Conservation (phyloP, 805 yeast species). For the Ogataea salicorniae region DNA sequence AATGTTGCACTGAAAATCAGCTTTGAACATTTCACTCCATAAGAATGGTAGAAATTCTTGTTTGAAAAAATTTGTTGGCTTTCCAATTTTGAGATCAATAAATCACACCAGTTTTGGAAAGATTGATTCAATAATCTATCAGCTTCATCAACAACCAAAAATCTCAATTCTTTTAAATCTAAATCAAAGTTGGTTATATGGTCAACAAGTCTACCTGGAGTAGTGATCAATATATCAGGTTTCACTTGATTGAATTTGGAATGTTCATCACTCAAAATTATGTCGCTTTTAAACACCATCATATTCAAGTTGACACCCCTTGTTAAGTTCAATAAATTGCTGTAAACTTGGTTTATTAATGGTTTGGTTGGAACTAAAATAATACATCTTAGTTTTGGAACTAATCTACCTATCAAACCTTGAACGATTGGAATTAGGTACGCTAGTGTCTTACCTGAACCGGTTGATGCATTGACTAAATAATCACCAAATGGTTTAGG, state of each 20-base stretch:
- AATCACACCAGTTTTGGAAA: constrained; percentile 87
- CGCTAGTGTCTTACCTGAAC: constrained; percentile 93
- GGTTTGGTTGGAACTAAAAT: constrained; percentile 89
- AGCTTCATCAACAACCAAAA: constrained; percentile 74
- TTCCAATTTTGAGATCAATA: constrained; percentile 38
- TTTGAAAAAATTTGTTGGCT: constrained; percentile 25
- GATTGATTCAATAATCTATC: constrained; percentile 79
- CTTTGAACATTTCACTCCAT: constrained; percentile 44
- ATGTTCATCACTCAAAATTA: constrained; percentile 58
- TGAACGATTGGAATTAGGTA: constrained; percentile 82
- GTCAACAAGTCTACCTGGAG: constrained; percentile 84
- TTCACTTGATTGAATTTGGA: constrained; percentile 34
- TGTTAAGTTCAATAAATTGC: constrained; percentile 53
- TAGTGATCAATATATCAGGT: constrained; percentile 66
- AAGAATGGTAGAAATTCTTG: constrained; percentile 27
- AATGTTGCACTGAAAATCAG: constrained; percentile 89
- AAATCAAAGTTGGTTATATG: constrained; percentile 46
- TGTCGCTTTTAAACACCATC: constrained; percentile 52
- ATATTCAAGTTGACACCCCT: constrained; percentile 65
- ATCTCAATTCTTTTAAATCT: constrained; percentile 48
- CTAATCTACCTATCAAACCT: constrained; percentile 52
- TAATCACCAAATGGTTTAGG: constrained; percentile 68
- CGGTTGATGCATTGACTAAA: constrained; percentile 89
- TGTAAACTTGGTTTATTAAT: constrained; percentile 72
- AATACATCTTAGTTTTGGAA: constrained; percentile 70